Evolutionary conservation across 2,329 filamentous ascomycete species (phyloP), one percentile per base, ranked within the genome.

Genomic region (Sclerotinia trifoliorum): DNA sequence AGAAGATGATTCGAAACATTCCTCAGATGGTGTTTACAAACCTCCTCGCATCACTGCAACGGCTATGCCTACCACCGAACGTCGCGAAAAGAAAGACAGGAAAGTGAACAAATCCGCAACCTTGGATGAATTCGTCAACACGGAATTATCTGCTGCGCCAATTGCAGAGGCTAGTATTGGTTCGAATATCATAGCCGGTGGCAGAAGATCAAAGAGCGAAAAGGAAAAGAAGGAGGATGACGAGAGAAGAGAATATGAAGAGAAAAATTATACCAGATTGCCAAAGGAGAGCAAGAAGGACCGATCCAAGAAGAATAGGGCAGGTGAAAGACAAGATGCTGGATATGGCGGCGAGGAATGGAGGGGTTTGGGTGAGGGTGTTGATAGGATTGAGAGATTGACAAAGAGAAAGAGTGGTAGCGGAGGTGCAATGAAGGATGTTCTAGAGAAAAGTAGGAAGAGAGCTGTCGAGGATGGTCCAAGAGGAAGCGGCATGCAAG

Each of bases 311-410:
- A 67, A 67, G 35, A 67, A 67, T 7, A 84, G 85, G 77, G 81
- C 82, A 42, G 81, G 78, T 3, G 79, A 78, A 55, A 77, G 63
- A 60, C 62, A 76, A 68, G 80, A 82, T 77, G 81, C 75, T 80
- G 88, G 83, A 79, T 97, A 91, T 80, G 94, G 94, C 70, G 95
- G 95, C 64, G 95, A 98, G 80, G 95, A 98, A 77, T 98, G 93
- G 92, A 87, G 90, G 71, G 89, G 90, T 35, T 82, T 99, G 56
- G 92, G 92, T 68, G 90, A 94, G 77, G 93, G 93, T 10, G 86
- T 94, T 64, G 92, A 97, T 80, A 85, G 94, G 56, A 97, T 97
- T 79, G 90, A 93, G 74, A 85, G 89, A 71, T 82, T 97, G 76
- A 97, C 94, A 8, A 88, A 87, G 79, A 86, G 86, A 77, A 92